phyloP scores from a whole-genome alignment of 2,329 filamentous ascomycete species.

The Graphilbum fragrans region DNA sequence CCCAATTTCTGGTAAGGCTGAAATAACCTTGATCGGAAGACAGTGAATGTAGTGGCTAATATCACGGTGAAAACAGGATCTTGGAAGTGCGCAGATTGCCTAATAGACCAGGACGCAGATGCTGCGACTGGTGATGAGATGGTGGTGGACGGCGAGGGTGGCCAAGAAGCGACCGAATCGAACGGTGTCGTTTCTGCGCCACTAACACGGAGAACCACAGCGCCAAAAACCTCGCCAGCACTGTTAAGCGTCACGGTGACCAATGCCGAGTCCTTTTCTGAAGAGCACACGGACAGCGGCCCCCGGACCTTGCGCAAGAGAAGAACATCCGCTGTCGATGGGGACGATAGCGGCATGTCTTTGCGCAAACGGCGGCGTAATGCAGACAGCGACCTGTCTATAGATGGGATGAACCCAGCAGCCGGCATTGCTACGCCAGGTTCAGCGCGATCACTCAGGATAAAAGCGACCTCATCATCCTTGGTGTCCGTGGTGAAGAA shows the following conservation, averaged over 20 bases:
- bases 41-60: neutral
- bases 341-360: conserved; percentile 39
- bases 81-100: conserved; percentile 42
- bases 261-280: conserved; percentile 57
- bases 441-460: conserved; percentile 47
- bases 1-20: conserved; percentile 23
- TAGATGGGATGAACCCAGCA: conserved; percentile 18
- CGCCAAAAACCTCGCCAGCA: conserved; percentile 57
- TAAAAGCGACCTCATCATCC: conserved; percentile 28
- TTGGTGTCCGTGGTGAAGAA: conserved; percentile 29
- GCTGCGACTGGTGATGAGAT: conserved; percentile 12
- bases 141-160: conserved; percentile 6
- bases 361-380: conserved; percentile 42
- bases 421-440: conserved; percentile 23
- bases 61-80: conserved; percentile 17
- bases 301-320: conserved; percentile 72
- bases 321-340: conserved; percentile 62
- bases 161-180: conserved; percentile 11
- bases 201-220: conserved; percentile 39
- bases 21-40: conserved; percentile 48
- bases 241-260: conserved; percentile 46
- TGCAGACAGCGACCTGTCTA: conserved; percentile 28
- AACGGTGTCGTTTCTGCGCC: conserved; percentile 1
- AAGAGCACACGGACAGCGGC: conserved; percentile 59
- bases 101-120: conserved; percentile 18